Conservation (phyloP, 176 grass and related monocot species). For the Alopecurus myosuroides region DNA sequence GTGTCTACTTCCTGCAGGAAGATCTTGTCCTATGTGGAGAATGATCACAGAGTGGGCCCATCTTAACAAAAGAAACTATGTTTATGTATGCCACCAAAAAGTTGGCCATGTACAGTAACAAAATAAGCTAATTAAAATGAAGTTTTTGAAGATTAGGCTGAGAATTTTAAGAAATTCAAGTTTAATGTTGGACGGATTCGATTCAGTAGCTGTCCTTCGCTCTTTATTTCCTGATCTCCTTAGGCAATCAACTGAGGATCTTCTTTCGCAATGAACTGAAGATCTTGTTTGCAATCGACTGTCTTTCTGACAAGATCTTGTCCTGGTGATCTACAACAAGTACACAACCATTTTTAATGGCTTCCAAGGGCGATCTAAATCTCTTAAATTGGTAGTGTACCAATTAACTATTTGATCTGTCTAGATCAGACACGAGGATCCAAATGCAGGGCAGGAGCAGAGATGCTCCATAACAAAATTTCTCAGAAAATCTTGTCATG, state of each 20-base stretch:
- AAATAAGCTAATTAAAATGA: neutral
- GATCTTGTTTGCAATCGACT: conserved; percentile 7
- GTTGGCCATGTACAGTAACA: neutral
- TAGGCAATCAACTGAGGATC: neutral
- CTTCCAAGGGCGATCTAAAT: neutral
- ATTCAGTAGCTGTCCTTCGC: neutral
- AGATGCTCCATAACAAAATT: neutral
- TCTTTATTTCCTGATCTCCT: neutral
- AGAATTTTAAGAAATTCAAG: neutral
- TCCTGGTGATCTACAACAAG: conserved; percentile 14
- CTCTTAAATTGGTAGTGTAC: neutral
- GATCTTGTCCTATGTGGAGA: neutral
- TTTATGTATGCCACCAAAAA: neutral
- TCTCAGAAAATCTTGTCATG: neutral
- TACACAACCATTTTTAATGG: neutral
- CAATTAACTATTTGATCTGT: neutral
- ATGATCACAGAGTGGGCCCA: neutral
- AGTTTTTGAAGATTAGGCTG: neutral
- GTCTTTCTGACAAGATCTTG: conserved; percentile 25
- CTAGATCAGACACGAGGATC: conserved; percentile 6
- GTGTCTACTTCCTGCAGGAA: conserved; percentile 16
- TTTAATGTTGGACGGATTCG: neutral
- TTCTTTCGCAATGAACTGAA: neutral
- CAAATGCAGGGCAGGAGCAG: conserved; percentile 1
- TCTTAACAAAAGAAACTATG: neutral